Conservation (phyloP, 306 rosid species). For the Trifolium repens region DNA sequence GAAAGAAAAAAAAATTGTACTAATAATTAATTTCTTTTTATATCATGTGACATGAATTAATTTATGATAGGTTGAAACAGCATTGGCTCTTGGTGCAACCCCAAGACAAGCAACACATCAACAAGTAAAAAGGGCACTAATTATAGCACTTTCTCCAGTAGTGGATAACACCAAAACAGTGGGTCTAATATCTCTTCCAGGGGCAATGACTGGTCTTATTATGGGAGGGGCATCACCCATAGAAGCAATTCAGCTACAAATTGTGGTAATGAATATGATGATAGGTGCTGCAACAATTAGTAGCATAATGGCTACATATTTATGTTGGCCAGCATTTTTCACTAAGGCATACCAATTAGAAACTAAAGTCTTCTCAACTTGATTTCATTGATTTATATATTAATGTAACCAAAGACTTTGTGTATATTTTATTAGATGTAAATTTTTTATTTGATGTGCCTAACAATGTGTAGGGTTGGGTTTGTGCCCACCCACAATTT, state of each 20-base stretch:
- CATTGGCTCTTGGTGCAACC: constrained; percentile 93
- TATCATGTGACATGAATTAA: background rate
- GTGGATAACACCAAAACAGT: constrained; percentile 93
- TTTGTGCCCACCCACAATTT: background rate
- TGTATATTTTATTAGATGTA: background rate
- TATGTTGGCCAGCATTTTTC: constrained; percentile 92
- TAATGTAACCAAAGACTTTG: background rate
- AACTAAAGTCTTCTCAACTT: constrained; percentile 64
- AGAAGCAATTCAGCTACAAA: constrained; percentile 93
- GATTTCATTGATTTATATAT: background rate
- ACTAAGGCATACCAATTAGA: constrained; percentile 88
- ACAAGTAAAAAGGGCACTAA: constrained; percentile 83
- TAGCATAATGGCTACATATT: constrained; percentile 85
- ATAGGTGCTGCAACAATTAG: constrained; percentile 89
- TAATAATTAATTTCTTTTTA: background rate
- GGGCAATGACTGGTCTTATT: constrained; percentile 97
- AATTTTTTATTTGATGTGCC: background rate
- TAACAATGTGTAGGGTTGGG: background rate
- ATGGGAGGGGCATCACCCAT: constrained; percentile 99
- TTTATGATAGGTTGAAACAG: constrained; percentile 79
- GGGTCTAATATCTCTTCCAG: constrained; percentile 89
- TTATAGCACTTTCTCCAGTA: constrained; percentile 84
- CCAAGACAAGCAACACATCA: constrained; percentile 87
- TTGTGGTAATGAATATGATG: constrained; percentile 96
- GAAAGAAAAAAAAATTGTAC: no score